Percentiles rank a stretch among this genome's conserved stretches.
Conservation (phyloP, 768 basidiomycete species). For the Trametes cingulata region DNA sequence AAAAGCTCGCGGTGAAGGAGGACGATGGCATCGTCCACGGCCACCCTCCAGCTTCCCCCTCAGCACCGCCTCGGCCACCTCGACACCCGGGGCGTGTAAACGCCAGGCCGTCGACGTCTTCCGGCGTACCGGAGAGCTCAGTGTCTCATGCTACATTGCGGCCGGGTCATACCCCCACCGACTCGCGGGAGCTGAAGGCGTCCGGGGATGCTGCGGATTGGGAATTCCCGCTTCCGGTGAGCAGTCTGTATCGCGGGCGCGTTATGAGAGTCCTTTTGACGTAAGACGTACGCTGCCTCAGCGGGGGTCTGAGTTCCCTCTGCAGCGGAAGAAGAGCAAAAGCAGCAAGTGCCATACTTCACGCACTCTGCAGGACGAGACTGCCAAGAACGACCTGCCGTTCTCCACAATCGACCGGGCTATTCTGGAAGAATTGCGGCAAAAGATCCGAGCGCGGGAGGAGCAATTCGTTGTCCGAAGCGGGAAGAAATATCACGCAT, state of each 20-base stretch:
- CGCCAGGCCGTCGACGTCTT: conserved; percentile 13
- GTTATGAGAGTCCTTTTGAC: conserved; percentile 7
- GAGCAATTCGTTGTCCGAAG: conserved; percentile 55
- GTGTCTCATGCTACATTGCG: background rate
- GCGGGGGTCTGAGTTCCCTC: conserved; percentile 16
- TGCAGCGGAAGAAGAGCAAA: conserved; percentile 25
- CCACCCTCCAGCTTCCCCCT: background rate
- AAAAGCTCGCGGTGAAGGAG: background rate
- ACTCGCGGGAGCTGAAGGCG: background rate
- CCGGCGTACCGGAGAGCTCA: background rate
- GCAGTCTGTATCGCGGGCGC: background rate
- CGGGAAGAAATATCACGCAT: conserved; percentile 59
- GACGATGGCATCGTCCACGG: background rate
- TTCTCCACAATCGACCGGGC: conserved; percentile 65
- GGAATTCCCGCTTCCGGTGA: conserved; percentile 22
- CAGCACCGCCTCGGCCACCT: conserved; percentile 21
- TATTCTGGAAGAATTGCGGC: conserved; percentile 57
- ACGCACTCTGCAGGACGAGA: conserved; percentile 9
- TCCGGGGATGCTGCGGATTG: conserved; percentile 11
- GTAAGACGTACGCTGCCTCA: background rate
- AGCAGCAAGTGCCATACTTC: conserved; percentile 8
- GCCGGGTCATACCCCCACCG: background rate
- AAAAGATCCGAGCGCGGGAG: conserved; percentile 51
- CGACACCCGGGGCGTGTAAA: conserved; percentile 24
- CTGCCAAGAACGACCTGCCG: conserved; percentile 29